Percentiles rank a stretch among this genome's conserved stretches.
These are phyloP conservation scores for Clavispora asparagi DNA, from an alignment of 805 yeast genomes.

Conservation along the genomic window DNA sequence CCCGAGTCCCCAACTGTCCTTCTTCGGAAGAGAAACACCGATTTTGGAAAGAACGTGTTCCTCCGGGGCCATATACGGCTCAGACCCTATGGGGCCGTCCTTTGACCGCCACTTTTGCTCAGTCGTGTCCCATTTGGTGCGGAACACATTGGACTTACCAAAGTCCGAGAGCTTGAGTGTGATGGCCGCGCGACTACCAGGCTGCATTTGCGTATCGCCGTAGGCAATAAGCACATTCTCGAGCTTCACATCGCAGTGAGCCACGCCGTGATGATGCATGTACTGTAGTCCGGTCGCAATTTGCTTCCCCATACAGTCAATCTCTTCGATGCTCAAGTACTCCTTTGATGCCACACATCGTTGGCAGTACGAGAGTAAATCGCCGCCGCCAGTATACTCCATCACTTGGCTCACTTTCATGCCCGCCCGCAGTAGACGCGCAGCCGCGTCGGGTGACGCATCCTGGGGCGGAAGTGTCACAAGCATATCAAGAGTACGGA, in stretches of 20 bases:
- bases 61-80: constrained; percentile 90
- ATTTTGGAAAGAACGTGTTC: constrained; percentile 43
- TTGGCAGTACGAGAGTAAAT: constrained; percentile 28
- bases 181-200: constrained; percentile 9
- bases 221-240: constrained; percentile 64
- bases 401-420: constrained; percentile 29
- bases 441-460: background rate
- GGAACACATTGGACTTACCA: constrained; percentile 87
- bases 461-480: constrained; percentile 17
- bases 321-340: constrained; percentile 43
- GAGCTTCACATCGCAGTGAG: constrained; percentile 89
- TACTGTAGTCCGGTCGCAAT: constrained; percentile 74
- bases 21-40: constrained; percentile 67
- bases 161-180: constrained; percentile 54
- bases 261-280: constrained; percentile 88
- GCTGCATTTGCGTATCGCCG: constrained; percentile 24
- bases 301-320: constrained; percentile 89
- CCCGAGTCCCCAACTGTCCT: constrained; percentile 89
- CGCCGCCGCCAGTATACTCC: constrained; percentile 36
- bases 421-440: background rate
- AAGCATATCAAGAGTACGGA: constrained; percentile 75
- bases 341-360: constrained; percentile 6
- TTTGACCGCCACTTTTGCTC: constrained; percentile 45
- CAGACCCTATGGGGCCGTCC: constrained; percentile 77
- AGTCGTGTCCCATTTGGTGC: constrained; percentile 77